Percentiles rank a stretch among this genome's conserved stretches.
These are phyloP conservation scores for Geotrichum klebahnii DNA, from an alignment of 1,139 yeast species.

Conservation along the genomic window DNA sequence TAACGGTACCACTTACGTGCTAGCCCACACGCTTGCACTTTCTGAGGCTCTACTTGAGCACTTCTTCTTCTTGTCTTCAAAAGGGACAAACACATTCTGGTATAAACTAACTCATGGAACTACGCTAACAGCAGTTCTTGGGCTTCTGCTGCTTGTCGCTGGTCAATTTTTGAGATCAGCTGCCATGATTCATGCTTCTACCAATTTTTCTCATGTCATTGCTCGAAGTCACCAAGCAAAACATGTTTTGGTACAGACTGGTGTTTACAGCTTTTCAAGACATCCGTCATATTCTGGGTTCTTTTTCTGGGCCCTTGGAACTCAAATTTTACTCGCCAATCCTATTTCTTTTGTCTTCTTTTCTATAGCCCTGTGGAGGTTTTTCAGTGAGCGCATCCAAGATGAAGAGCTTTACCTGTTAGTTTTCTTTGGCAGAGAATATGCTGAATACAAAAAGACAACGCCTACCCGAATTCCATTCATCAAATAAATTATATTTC, in stretches of 20 bases:
- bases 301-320: conserved; percentile 89
- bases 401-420: conserved; percentile 64
- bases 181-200: conserved; percentile 86
- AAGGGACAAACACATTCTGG: not conserved
- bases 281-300: conserved; percentile 94
- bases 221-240: conserved; percentile 50
- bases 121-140: conserved; percentile 37
- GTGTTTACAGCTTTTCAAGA: conserved; percentile 62
- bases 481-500: conserved; percentile 35
- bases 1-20: conserved; percentile 62
- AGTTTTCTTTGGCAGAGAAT: conserved; percentile 65
- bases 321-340: conserved; percentile 67
- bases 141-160: conserved; percentile 45
- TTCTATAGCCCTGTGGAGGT: conserved; percentile 52
- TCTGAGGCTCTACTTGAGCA: conserved; percentile 42
- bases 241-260: conserved; percentile 67
- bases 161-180: conserved; percentile 69
- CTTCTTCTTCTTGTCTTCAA: conserved; percentile 38
- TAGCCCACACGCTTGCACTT: conserved; percentile 57
- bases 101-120: not conserved
- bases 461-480: conserved; percentile 66
- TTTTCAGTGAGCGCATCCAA: conserved; percentile 62
- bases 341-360: conserved; percentile 52
- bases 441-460: conserved; percentile 48
- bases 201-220: conserved; percentile 80